Conservation (phyloP, 805 yeast species). For the Ogataea trehaloabstinens region DNA sequence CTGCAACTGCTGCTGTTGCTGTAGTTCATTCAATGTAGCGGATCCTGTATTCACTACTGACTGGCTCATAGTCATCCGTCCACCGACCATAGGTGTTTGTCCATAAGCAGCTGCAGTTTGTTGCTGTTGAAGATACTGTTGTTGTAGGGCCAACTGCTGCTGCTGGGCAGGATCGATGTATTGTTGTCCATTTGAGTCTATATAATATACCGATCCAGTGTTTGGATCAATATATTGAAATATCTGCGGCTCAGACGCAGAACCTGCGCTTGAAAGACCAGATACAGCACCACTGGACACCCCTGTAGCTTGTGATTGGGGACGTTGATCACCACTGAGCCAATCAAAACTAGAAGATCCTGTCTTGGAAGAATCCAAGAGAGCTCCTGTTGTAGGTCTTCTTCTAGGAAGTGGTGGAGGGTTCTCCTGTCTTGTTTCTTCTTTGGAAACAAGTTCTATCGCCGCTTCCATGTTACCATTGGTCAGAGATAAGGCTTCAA, state of each 20-base stretch:
- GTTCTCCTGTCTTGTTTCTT: constrained; percentile 35
- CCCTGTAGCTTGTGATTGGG: constrained; percentile 18
- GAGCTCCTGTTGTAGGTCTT: constrained; percentile 31
- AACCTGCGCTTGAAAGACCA: constrained; percentile 10
- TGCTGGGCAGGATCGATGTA: constrained; percentile 49
- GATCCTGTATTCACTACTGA: too few relatives aligned
- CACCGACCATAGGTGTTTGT: constrained; percentile 24
- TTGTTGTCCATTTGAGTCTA: constrained; percentile 69
- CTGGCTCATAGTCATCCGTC: too few relatives aligned
- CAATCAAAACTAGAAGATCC: constrained; percentile 38
- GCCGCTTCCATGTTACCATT: constrained; percentile 63
- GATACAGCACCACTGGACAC: constrained; percentile 25
- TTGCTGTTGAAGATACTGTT: constrained; percentile 26
- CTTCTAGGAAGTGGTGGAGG: constrained; percentile 51
- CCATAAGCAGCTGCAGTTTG: too few relatives aligned
- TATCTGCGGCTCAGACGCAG: constrained; percentile 36
- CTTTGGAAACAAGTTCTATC: constrained; percentile 50
- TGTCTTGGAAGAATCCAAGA: constrained; percentile 30
- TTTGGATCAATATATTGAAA: constrained; percentile 71
- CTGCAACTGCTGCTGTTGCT: constrained; percentile 19
- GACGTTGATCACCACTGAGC: constrained; percentile 28
- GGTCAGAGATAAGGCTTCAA: constrained; percentile 61
- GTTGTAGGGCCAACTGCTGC: constrained; percentile 24
- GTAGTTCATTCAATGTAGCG: constrained; percentile 13
- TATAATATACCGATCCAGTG: constrained; percentile 64